Evolutionary conservation across 495 filamentous ascomycete genomes (phyloP), one percentile per base, ranked within the genome.

Genomic region (Chaetomium tenue): DNA sequence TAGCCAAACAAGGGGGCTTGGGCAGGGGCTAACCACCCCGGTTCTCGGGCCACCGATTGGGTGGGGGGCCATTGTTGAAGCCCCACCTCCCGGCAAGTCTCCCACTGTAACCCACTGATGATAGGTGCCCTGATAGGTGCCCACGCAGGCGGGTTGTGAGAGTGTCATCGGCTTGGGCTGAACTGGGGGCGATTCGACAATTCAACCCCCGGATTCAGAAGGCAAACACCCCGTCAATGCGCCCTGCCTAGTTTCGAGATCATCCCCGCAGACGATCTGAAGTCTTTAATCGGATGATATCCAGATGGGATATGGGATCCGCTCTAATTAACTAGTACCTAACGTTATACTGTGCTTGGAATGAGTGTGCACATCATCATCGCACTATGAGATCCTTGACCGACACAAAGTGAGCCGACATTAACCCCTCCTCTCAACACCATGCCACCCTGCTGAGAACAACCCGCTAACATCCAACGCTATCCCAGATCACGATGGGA

Each of bases 401-500:
- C 26, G 65, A 67, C 4, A 53, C 65, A 60, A 67, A 57, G 65
- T 67, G 28, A n/a, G 40, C 5, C 9, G 11, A 37, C 33, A 33
- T 33, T 37, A 11, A 48, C n/a, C 42, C 51, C 40, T 39, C 37
- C 16, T 44, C 37, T 37, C 33, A 37, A 37, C 33, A 52, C 42
- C 11, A 18, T 47, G 55, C 23, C 15, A 22, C 39, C 55, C 30
- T 5, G 42, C 25, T n/a, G 15, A 16, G 30, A 44, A 5, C 3
- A 46, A 0, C 15, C 60, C 18, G 57, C 51, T 56, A 59, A 61
- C 68, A 55, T 3, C 2, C 71, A 2, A 30, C n/a, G n/a, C n/a
- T 30, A 23, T 22, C 23, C 58, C 64, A 85, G 81, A 64, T 66
- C 68, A 61, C 75, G 87, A 83, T 93, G 89, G 90, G 78, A 86